Evolutionary conservation across 495 filamentous ascomycete species (phyloP).

Genomic region (Chaetomidium leptoderma): DNA sequence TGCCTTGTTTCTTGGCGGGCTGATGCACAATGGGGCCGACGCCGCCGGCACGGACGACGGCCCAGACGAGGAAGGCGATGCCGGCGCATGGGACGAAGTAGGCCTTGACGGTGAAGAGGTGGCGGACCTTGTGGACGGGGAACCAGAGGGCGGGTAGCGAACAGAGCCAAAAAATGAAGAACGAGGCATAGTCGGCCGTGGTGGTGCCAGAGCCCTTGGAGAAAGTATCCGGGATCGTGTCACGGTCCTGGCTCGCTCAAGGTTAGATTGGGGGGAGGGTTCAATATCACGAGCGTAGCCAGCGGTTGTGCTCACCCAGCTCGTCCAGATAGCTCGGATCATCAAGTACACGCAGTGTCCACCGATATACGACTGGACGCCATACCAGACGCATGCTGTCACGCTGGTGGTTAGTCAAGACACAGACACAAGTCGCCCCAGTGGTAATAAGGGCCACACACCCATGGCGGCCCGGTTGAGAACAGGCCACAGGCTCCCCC

Average conservation of each 20-base stretch:
- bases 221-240: constrained; percentile 63
- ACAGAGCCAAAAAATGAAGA: constrained; percentile 78
- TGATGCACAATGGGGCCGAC: constrained; percentile 82
- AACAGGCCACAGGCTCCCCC: constrained; percentile 85
- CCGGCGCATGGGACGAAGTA: constrained; percentile 80
- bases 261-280: constrained; percentile 18
- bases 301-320: constrained; percentile 36
- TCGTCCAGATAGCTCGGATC: constrained; percentile 75
- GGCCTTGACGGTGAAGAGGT: constrained; percentile 89
- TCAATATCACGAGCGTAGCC: background rate
- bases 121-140: constrained; percentile 69
- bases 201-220: constrained; percentile 61
- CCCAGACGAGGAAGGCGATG: constrained; percentile 87
- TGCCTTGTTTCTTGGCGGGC: constrained; percentile 58
- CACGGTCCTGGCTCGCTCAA: constrained; percentile 36
- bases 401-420: constrained; percentile 12
- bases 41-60: constrained; percentile 75
- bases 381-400: constrained; percentile 73
- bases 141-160: constrained; percentile 86
- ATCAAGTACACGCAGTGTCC: constrained; percentile 77
- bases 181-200: constrained; percentile 71
- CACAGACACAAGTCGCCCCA: background rate
- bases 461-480: constrained; percentile 85
- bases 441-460: constrained; percentile 19
- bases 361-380: constrained; percentile 82